Evolutionary conservation across 768 basidiomycete genomes (phyloP), one percentile per base, ranked within the genome.

Genomic region (Tylopilus sp.): DNA sequence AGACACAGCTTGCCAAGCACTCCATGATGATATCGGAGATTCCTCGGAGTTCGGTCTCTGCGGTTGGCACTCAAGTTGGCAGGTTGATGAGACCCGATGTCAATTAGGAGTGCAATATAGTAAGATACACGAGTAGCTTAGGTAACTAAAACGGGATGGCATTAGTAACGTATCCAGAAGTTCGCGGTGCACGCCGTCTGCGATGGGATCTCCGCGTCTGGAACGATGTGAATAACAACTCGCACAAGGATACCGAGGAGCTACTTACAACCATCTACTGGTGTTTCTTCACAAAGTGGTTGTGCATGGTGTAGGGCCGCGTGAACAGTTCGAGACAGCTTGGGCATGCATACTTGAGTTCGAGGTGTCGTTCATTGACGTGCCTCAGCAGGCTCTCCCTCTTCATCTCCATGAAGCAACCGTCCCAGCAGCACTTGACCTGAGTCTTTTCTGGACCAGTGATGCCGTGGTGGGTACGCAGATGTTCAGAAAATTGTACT

Each of bases 301-400:
- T 21, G 9, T 51, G 46, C 38, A 57, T 40, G 11, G 68, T 62
- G 22, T 68, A 5, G 47, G n/a, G 48, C 21, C 68, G 66, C 4
- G 68, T 64, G 48, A 68, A 68, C 26, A 31, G 44, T 15, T 61
- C 60, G 4, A 22, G 2, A 26, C 67, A 70, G 17, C 40, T 15
- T 7, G 53, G 40, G 44, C 66, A 69, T 3, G 7, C 0, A 26
- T 56, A 48, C 38, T n/a, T 59, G 22, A 42, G 33, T 42, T 53
- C 51, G 18, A 68, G 55, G 21, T 68, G 67, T 26, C 23, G 52
- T 36, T 68, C 67, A 22, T 56, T 56, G 17, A 68, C 41, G 17
- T 70, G 67, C 15, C 68, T 55, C 26, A 49, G 26, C 13, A 68
- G 23, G 20, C 68, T 66, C 50, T 68, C 66, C 36, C 46, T 68